phyloP scores from a whole-genome alignment of 2,329 filamentous ascomycete species.

The Colletotrichum paranaense region DNA sequence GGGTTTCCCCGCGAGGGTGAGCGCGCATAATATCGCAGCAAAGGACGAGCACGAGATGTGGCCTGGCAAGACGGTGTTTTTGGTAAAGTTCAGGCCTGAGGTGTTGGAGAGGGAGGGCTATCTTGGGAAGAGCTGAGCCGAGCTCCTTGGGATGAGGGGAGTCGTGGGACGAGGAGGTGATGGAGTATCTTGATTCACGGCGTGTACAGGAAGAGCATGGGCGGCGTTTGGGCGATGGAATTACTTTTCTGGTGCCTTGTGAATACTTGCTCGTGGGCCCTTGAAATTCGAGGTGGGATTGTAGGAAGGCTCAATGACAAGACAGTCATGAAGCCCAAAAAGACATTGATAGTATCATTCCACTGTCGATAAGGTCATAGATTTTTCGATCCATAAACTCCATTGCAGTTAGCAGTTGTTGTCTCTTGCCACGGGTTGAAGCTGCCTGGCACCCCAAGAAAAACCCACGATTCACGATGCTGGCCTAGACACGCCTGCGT shows the following conservation, averaged over 20 bases:
- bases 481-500: not conserved
- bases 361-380: too few relatives aligned
- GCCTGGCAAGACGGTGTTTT: slow-evolving; percentile 95
- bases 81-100: slow-evolving; percentile 92
- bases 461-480: not conserved
- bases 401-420: too few relatives aligned
- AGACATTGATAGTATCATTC: not conserved
- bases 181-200: slow-evolving; percentile 24
- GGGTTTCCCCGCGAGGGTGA: slow-evolving; percentile 88
- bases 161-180: not conserved
- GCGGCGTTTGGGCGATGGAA: slow-evolving; percentile 39
- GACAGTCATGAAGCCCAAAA: not conserved
- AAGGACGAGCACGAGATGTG: slow-evolving; percentile 81
- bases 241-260: slow-evolving; percentile 4
- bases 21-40: slow-evolving; percentile 81
- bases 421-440: too few relatives aligned
- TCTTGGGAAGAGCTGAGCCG: slow-evolving; percentile 66
- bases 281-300: slow-evolving; percentile 16
- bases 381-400: not conserved
- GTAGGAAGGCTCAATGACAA: not conserved
- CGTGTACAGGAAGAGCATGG: slow-evolving; percentile 36
- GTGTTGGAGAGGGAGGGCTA: slow-evolving; percentile 93
- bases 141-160: not conserved
- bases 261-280: not conserved
- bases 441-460: too few relatives aligned